These are phyloP conservation scores for Saccharomycopsis javanensis DNA, from an alignment of 805 yeast genomes.

Conservation along the genomic window DNA sequence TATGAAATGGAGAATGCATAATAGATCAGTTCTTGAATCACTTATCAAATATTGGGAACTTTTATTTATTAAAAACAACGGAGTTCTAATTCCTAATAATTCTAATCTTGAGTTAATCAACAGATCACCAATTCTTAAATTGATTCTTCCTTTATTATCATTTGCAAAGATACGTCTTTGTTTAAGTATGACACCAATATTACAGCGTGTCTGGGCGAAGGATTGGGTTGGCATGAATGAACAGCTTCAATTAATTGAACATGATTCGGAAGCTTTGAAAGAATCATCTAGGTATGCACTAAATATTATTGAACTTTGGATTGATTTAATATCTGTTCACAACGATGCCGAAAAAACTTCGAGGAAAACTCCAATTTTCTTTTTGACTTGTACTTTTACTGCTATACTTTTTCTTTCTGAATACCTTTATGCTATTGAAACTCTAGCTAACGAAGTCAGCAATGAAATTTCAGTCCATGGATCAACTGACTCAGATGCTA, in stretches of 20 bases:
- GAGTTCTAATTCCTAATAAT: slow-evolving; percentile 45
- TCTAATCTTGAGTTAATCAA: slow-evolving; percentile 37
- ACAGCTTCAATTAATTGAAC: slow-evolving; percentile 36
- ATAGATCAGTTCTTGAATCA: slow-evolving; percentile 48
- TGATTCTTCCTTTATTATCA: slow-evolving; percentile 55
- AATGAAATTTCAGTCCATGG: slow-evolving; percentile 4
- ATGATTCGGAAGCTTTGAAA: slow-evolving; percentile 53
- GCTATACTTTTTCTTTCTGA: slow-evolving; percentile 55
- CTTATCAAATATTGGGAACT: slow-evolving; percentile 62
- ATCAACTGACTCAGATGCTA: slow-evolving; percentile 19
- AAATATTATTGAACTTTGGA: slow-evolving; percentile 60
- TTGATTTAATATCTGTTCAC: slow-evolving; percentile 54
- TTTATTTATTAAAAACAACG: slow-evolving; percentile 51
- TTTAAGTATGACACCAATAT: slow-evolving; percentile 50
- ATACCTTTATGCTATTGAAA: slow-evolving; percentile 47
- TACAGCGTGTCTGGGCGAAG: slow-evolving; percentile 50
- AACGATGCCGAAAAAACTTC: slow-evolving; percentile 59
- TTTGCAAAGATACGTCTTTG: slow-evolving; percentile 61
- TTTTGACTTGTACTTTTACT: slow-evolving; percentile 60
- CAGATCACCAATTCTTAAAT: slow-evolving; percentile 46
- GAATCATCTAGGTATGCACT: slow-evolving; percentile 52
- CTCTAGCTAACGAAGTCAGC: slow-evolving; percentile 18
- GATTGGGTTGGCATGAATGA: slow-evolving; percentile 62
- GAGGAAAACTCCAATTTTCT: slow-evolving; percentile 66
- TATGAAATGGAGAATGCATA: slow-evolving; percentile 56